Conservation (phyloP, 1,284 basidiomycete genomes). For the Trichosporon ovoides region DNA sequence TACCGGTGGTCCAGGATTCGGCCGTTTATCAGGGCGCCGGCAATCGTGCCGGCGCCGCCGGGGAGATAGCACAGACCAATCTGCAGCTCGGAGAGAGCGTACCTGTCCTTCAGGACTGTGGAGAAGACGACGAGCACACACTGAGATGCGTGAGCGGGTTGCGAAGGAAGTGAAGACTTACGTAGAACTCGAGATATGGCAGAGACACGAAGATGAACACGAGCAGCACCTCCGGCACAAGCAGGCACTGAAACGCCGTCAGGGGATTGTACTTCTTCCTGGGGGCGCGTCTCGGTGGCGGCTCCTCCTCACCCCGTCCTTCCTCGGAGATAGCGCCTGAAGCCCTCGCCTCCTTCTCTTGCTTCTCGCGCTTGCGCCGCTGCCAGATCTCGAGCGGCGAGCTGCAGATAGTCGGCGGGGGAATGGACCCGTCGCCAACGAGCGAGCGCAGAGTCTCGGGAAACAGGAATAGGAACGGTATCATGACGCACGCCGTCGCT, state of each 20-base stretch:
- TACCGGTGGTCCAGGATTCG: slow-evolving; percentile 42
- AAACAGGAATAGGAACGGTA: slow-evolving; percentile 28
- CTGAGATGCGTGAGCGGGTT: slow-evolving; percentile 6
- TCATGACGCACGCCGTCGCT: slow-evolving; percentile 5
- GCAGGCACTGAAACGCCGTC: slow-evolving; percentile 39
- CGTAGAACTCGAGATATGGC: slow-evolving; percentile 47
- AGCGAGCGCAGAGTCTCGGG: slow-evolving; percentile 47
- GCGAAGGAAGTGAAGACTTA: slow-evolving; percentile 18
- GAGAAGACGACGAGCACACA: slow-evolving; percentile 31
- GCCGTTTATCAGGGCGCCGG: slow-evolving; percentile 38
- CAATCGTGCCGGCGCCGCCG: slow-evolving; percentile 37
- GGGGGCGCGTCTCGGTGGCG: slow-evolving; percentile 25
- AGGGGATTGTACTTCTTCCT: slow-evolving; percentile 39
- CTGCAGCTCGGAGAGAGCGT: slow-evolving; percentile 39
- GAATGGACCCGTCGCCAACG: slow-evolving; percentile 46
- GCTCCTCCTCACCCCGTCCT: neutral
- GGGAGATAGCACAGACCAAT: slow-evolving; percentile 49
- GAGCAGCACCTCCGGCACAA: slow-evolving; percentile 42
- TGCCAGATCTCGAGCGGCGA: slow-evolving; percentile 29
- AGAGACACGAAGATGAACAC: slow-evolving; percentile 38
- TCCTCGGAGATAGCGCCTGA: too few relatives aligned
- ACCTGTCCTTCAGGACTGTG: slow-evolving; percentile 39
- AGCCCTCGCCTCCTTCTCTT: too few relatives aligned
- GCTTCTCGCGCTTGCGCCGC: slow-evolving; percentile 24
- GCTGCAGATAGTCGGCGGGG: slow-evolving; percentile 39